Percentiles rank a stretch among this genome's conserved stretches.
Evolutionary conservation across 495 filamentous ascomycete genomes (phyloP).

Genomic region (Neurospora sp.): DNA sequence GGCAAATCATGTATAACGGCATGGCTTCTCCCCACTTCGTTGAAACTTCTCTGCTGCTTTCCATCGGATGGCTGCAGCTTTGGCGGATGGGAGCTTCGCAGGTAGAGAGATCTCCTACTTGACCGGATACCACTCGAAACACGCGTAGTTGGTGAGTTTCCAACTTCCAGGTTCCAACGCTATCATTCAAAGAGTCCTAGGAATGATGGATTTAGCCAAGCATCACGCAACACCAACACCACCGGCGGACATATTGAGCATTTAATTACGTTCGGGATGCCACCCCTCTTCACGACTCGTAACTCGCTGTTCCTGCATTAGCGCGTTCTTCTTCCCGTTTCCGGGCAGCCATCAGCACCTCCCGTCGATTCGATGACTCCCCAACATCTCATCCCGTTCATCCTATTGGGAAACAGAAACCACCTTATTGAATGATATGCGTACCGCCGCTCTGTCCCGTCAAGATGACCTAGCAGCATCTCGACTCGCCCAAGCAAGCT

Average conservation of each 20-base stretch:
- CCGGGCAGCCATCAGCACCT: background rate
- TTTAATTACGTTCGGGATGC: background rate
- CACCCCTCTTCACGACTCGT: background rate
- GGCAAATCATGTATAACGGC: background rate
- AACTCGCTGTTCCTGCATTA: background rate
- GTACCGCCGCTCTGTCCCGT: background rate
- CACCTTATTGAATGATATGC: background rate
- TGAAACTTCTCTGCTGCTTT: background rate
- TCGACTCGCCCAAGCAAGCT: background rate
- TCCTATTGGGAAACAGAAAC: background rate
- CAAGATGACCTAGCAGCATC: background rate
- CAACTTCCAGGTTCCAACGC: background rate
- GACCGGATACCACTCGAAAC: background rate
- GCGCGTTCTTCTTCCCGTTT: background rate
- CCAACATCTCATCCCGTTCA: background rate
- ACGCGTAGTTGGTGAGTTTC: background rate
- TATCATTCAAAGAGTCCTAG: background rate
- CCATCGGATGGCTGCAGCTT: background rate
- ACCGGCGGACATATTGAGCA: background rate
- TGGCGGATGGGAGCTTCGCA: background rate
- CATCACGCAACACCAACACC: background rate
- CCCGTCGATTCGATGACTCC: background rate
- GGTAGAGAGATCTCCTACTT: background rate
- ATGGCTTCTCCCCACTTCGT: background rate
- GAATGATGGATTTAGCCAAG: background rate